Evolutionary conservation across 768 basidiomycete species (phyloP), one percentile per base, ranked within the genome.

Genomic region (Polyporus arcularius): DNA sequence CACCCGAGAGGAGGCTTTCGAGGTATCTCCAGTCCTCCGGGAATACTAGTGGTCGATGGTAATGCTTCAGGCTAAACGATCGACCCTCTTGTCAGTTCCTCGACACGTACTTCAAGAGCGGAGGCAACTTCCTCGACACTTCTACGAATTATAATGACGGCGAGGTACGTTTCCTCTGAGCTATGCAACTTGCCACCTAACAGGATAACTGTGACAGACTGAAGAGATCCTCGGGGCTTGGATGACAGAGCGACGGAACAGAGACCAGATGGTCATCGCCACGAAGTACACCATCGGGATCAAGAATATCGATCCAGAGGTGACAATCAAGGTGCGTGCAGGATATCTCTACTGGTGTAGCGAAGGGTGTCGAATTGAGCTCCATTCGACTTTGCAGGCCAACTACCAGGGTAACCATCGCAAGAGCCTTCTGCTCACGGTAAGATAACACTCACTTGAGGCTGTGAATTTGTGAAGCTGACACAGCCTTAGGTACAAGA

Each of bases 41-140:
- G 21, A 4, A 4, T 9, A 12, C 6, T 32, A n/a, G 26, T 32
- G 18, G 18, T 40, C 21, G 15, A 30, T 79, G 74, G 58, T 26
- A 2, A 26, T 1, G 21, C 21, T 26, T 26, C 21, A 26, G 12
- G 5, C 30, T 43, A 21, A 42, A 42, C 18, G 75, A 26, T 57
- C 65, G 8, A 28, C 28, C 46, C 21, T 69, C n/a, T 30, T 78
- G 78, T 67, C 67, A 78, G 67, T 69, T 82, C 8, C 73, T 84
- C 8, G 80, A 84, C 48, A 74, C 75, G 3, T 81, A 64, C 62
- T 74, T 66, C 39, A 73, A 80, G 4, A 73, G 72, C 0, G 82
- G 83, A 3, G 82, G 82, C 4, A 80, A 82, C 69, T 77, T 76
- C 57, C 75, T 82, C 57, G 78, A 80, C 30, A 80, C 81, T 2